Evolutionary conservation across 495 filamentous ascomycete species (phyloP).

Genomic region (Aspergillus cavernicola): DNA sequence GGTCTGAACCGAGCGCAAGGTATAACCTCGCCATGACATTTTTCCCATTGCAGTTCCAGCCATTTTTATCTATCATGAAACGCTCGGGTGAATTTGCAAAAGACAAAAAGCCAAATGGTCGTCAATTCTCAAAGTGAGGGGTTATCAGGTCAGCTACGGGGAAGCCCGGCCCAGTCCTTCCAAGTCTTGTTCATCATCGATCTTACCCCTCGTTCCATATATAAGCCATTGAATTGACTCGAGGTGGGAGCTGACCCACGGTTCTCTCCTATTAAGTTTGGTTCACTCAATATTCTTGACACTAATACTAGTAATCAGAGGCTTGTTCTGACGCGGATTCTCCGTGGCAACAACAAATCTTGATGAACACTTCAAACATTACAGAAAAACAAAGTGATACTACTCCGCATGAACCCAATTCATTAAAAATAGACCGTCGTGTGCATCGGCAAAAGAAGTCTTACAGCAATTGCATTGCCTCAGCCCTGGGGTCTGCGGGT

Average conservation of each 20-base stretch:
- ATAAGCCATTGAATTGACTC: neutral
- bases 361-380: neutral
- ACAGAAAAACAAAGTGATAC: too few relatives aligned
- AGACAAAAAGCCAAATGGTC: too few relatives aligned
- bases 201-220: too few relatives aligned
- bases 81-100: too few relatives aligned
- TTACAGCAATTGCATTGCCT: neutral
- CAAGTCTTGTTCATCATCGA: too few relatives aligned
- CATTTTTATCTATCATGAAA: too few relatives aligned
- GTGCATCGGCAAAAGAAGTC: too few relatives aligned
- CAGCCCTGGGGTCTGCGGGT: neutral
- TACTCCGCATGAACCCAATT: too few relatives aligned
- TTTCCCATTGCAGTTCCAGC: constrained; percentile 24
- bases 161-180: neutral
- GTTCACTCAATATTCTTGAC: too few relatives aligned
- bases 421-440: too few relatives aligned
- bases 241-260: too few relatives aligned
- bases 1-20: constrained; percentile 29
- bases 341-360: neutral
- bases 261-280: neutral
- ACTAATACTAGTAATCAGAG: too few relatives aligned
- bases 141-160: neutral
- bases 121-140: neutral
- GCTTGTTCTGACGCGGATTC: neutral
- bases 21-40: constrained; percentile 34